Percentiles rank a stretch among this genome's conserved stretches.
These are phyloP conservation scores for Phytophthora sp. DNA, from an alignment of 352 stramenopile species.

Conservation along the genomic window DNA sequence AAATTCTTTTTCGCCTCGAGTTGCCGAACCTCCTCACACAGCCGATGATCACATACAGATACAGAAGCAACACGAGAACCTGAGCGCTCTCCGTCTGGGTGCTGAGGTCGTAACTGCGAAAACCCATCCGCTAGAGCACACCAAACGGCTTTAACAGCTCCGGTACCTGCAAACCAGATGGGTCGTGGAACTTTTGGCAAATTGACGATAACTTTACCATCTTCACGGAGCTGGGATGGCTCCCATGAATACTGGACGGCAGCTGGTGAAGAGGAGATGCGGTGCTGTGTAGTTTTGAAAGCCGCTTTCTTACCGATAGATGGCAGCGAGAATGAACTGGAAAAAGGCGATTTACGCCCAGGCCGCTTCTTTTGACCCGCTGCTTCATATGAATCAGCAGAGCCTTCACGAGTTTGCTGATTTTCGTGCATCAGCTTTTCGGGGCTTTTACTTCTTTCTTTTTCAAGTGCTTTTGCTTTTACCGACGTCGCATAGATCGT, in stretches of 20 bases:
- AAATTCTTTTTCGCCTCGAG: constrained; percentile 86
- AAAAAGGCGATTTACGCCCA: neutral
- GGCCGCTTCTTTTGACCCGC: neutral
- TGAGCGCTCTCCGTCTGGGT: neutral
- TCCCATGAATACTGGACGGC: constrained; percentile 73
- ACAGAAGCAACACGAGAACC: neutral
- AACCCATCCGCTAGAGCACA: constrained; percentile 70
- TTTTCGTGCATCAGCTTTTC: constrained; percentile 8
- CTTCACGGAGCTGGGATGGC: constrained; percentile 54
- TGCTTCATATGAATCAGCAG: neutral
- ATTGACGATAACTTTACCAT: constrained; percentile 80
- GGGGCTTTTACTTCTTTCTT: neutral
- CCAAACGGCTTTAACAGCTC: constrained; percentile 85
- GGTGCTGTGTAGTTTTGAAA: neutral
- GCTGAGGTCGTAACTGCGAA: constrained; percentile 14
- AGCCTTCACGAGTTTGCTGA: neutral
- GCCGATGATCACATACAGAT: constrained; percentile 60
- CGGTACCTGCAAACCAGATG: constrained; percentile 88
- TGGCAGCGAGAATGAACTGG: constrained; percentile 25
- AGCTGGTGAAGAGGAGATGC: constrained; percentile 6
- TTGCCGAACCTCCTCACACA: constrained; percentile 79
- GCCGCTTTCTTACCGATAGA: constrained; percentile 6
- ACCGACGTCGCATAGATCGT: constrained; percentile 86
- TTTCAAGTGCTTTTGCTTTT: constrained; percentile 55
- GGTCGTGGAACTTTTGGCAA: constrained; percentile 79